Evolutionary conservation across 2,329 filamentous ascomycete genomes (phyloP).

Genomic region (Alternaria brassicae): DNA sequence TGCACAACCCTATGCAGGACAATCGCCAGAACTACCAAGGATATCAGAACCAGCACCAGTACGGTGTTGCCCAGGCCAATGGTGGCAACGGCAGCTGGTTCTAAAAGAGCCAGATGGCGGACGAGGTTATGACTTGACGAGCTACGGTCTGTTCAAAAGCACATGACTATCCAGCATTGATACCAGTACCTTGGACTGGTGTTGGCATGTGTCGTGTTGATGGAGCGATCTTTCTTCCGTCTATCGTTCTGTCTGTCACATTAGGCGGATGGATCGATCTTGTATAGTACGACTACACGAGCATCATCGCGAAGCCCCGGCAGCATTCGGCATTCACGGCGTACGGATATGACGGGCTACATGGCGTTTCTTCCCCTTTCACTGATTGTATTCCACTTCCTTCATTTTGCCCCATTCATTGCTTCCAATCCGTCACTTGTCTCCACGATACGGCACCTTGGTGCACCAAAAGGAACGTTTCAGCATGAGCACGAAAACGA

Average conservation of each 20-base stretch:
- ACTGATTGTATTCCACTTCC: constrained; percentile 19
- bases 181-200: constrained; percentile 29
- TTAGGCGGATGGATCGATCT: constrained; percentile 35
- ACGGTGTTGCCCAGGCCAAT: constrained; percentile 36
- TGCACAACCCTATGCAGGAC: constrained; percentile 49
- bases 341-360: constrained; percentile 26
- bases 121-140: constrained; percentile 61
- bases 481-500: constrained; percentile 16
- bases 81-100: constrained; percentile 15
- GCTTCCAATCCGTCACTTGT: constrained; percentile 23
- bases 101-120: constrained; percentile 18
- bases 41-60: constrained; percentile 51
- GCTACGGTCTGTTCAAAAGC: constrained; percentile 49
- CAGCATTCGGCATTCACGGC: constrained; percentile 43
- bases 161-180: constrained; percentile 30
- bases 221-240: constrained; percentile 34
- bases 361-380: constrained; percentile 17
- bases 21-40: constrained; percentile 45
- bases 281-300: constrained; percentile 49
- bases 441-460: constrained; percentile 21
- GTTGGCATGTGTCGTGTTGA: constrained; percentile 26
- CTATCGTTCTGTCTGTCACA: constrained; percentile 33
- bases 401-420: constrained; percentile 17
- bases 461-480: constrained; percentile 29
- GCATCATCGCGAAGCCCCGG: constrained; percentile 44